Percentiles rank a stretch among this genome's conserved stretches.
phyloP scores from a whole-genome alignment of 257 asterid species.

The Pogostemon cablin region DNA sequence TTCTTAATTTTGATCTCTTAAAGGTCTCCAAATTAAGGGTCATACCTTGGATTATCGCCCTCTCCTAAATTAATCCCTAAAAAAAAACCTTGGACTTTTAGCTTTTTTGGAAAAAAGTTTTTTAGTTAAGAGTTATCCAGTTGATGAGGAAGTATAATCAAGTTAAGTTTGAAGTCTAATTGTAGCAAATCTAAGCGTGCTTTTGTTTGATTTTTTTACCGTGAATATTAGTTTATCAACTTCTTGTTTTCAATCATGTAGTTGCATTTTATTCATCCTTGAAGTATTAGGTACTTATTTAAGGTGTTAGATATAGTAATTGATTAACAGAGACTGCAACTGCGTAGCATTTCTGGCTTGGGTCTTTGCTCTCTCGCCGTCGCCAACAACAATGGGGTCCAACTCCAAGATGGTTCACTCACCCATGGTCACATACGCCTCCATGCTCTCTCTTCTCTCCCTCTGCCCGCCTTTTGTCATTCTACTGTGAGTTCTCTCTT shows the following conservation, averaged over 20 bases:
- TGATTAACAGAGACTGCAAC: no score
- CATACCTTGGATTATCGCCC: not conserved
- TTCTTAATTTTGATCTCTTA: constrained; percentile 7
- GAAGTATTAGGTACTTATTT: not conserved
- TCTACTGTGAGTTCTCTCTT: constrained; percentile 60
- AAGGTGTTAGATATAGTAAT: not conserved
- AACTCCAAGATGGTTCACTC: constrained; percentile 74
- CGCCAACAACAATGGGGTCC: constrained; percentile 49
- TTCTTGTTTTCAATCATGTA: not conserved
- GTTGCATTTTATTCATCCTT: not conserved
- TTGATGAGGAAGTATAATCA: no score
- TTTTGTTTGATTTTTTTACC: no score
- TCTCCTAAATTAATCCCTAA: not conserved
- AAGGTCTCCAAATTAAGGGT: constrained; percentile 8
- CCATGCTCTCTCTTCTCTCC: constrained; percentile 80
- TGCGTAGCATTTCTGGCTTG: no score
- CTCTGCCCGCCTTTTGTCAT: constrained; percentile 93
- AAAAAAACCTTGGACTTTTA: not conserved
- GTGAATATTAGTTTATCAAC: not conserved
- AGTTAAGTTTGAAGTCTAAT: not conserved
- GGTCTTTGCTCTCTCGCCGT: no score
- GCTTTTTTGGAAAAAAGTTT: not conserved
- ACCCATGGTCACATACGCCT: constrained; percentile 72
- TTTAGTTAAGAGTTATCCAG: not conserved
- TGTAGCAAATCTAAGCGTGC: no score